Evolutionary conservation across 257 asterid genomes (phyloP).

Genomic region (Osmanthus fragrans): DNA sequence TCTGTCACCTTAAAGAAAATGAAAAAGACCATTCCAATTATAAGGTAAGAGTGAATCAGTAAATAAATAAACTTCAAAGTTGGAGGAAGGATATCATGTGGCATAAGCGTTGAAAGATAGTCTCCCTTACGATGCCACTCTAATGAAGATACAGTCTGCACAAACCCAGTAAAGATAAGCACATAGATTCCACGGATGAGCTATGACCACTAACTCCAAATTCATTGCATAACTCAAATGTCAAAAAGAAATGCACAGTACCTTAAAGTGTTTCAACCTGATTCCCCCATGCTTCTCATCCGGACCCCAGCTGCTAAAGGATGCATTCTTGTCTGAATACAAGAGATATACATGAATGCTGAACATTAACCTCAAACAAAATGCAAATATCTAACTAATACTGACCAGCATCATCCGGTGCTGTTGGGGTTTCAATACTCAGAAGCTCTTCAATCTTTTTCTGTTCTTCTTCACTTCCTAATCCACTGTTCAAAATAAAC

Average conservation of each 20-base stretch:
- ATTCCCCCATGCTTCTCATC: conserved; percentile 73
- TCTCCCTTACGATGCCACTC: conserved; percentile 99
- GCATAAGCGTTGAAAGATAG: conserved; percentile 83
- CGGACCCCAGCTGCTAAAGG: conserved; percentile 62
- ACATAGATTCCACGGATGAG: conserved; percentile 16
- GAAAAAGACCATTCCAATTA: background rate
- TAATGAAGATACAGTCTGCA: conserved; percentile 82
- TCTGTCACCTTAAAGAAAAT: background rate
- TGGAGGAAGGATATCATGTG: conserved; percentile 90
- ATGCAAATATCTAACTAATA: conserved; percentile 12
- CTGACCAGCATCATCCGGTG: conserved; percentile 65
- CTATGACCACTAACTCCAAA: background rate
- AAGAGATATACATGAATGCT: conserved; percentile 14
- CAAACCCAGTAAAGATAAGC: conserved; percentile 25
- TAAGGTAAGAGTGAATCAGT: conserved; percentile 15
- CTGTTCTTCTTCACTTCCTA: conserved; percentile 76
- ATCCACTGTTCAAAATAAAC: conserved; percentile 55
- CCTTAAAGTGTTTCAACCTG: conserved; percentile 93
- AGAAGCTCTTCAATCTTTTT: conserved; percentile 65
- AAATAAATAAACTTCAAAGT: conserved; percentile 19
- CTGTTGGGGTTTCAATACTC: conserved; percentile 43
- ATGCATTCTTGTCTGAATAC: conserved; percentile 53
- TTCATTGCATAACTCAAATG: conserved; percentile 5
- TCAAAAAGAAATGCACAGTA: conserved; percentile 24
- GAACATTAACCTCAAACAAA: conserved; percentile 4